These are phyloP conservation scores for Pelargonium nanum DNA, from an alignment of 345 rosid genomes.

Conservation along the genomic window DNA sequence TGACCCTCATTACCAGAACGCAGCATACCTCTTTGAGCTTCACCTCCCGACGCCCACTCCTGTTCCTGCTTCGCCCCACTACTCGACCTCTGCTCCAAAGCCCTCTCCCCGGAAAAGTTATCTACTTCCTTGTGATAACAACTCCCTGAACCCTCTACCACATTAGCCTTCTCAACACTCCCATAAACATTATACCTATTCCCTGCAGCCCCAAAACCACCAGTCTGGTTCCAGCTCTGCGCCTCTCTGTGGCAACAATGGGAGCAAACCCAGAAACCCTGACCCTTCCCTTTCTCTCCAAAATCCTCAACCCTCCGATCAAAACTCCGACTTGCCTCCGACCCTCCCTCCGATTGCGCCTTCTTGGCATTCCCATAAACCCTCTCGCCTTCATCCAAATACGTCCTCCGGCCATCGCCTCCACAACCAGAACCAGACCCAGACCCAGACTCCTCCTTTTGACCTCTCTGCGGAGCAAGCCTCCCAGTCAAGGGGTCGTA, in stretches of 20 bases:
- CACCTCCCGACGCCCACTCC: not conserved
- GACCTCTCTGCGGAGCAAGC: conserved; percentile 2
- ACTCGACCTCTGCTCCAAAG: not conserved
- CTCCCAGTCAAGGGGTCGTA: conserved; percentile 9
- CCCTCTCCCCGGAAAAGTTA: too few species aligned
- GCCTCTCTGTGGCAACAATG: conserved; percentile 57
- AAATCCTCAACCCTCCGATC: conserved; percentile 2
- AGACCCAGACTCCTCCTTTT: not conserved
- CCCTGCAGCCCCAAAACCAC: conserved; percentile 30
- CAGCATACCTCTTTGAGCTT: too few species aligned
- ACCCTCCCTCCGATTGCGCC: not conserved
- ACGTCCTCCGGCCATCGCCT: not conserved
- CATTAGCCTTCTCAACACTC: not conserved
- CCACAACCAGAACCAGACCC: not conserved
- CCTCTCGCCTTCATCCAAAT: conserved; percentile 1
- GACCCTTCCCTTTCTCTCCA: conserved; percentile 27
- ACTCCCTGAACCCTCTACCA: not conserved
- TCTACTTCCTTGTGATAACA: too few species aligned
- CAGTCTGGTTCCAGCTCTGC: conserved; percentile 57
- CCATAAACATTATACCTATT: conserved; percentile 4
- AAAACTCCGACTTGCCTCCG: not conserved
- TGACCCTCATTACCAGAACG: too few species aligned
- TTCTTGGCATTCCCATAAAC: not conserved
- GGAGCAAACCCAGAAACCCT: conserved; percentile 54
- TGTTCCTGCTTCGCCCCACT: not conserved